These are phyloP conservation scores for Volvox carteri DNA, from an alignment of 163 green algal species.

Conservation along the genomic window DNA sequence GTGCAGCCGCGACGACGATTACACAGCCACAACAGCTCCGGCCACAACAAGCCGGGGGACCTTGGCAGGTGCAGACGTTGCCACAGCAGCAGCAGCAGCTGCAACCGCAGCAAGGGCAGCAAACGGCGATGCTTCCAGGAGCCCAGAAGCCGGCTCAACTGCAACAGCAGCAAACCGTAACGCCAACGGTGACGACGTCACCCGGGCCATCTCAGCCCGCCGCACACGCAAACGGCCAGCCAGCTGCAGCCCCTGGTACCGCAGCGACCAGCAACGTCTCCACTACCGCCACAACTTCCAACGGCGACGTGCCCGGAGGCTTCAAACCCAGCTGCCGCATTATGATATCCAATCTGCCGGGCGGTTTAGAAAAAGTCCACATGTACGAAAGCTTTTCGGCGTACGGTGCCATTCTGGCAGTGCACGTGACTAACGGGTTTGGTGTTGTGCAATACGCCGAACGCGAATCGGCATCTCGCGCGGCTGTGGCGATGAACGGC, in stretches of 20 bases:
- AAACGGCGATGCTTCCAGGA: background rate
- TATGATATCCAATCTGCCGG: slow-evolving; percentile 19
- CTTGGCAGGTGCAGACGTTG: background rate
- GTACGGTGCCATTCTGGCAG: slow-evolving; percentile 10
- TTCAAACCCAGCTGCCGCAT: slow-evolving; percentile 29
- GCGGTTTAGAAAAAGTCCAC: slow-evolving; percentile 3
- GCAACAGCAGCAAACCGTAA: slow-evolving; percentile 6
- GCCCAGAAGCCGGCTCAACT: background rate
- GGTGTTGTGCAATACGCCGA: slow-evolving; percentile 25
- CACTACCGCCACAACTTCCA: background rate
- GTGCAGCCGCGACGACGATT: background rate
- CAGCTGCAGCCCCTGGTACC: background rate
- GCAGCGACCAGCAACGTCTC: background rate
- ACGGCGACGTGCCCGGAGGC: background rate
- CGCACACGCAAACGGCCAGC: background rate
- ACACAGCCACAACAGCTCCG: background rate
- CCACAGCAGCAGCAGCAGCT: background rate
- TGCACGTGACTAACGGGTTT: background rate
- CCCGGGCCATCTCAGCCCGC: background rate
- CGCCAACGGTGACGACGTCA: background rate
- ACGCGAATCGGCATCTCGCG: background rate
- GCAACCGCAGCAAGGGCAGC: background rate
- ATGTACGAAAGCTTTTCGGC: slow-evolving; percentile 36
- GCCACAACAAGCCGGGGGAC: background rate
- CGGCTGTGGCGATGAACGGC: slow-evolving; percentile 13